These are phyloP conservation scores for Metarhizium guizhouense DNA, from an alignment of 2,329 filamentous ascomycete genomes.

Conservation along the genomic window DNA sequence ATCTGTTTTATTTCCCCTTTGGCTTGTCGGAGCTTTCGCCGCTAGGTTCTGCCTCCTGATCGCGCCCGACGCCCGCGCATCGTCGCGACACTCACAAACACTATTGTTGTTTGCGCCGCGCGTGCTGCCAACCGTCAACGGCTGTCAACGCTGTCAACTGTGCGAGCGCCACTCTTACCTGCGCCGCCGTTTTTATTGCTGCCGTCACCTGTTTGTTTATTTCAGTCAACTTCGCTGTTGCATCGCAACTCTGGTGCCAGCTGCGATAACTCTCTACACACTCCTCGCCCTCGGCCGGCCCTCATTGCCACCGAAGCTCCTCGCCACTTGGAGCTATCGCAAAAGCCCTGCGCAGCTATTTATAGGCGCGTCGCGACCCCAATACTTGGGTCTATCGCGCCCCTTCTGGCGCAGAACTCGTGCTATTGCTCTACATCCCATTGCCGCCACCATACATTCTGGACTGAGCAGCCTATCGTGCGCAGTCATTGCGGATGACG, in stretches of 20 bases:
- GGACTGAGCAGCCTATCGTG: neutral
- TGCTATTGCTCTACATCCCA: constrained; percentile 14
- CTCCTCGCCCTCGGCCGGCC: neutral
- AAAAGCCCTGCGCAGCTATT: neutral
- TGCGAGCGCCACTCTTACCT: neutral
- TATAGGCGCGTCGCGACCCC: neutral
- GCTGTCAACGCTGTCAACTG: neutral
- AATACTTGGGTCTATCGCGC: neutral
- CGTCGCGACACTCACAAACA: constrained; percentile 1
- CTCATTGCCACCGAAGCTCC: neutral
- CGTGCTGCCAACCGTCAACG: constrained; percentile 5
- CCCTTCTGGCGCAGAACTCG: constrained; percentile 4
- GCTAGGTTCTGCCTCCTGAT: neutral
- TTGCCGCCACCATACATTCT: neutral
- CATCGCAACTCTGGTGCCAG: neutral
- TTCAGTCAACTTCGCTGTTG: neutral
- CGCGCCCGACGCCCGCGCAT: constrained; percentile 6
- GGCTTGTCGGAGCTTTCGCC: neutral
- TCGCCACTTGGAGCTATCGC: neutral
- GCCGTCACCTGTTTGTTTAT: neutral
- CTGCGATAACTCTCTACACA: neutral
- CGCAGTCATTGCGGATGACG: constrained; percentile 27
- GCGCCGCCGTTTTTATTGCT: neutral
- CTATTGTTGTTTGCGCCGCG: constrained; percentile 4
- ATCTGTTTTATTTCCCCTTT: neutral